A percentile compares a stretch with the other conserved stretches of the same genome.
These are phyloP conservation scores for Fraxinus americana DNA, from an alignment of 257 asterid species.

Conservation along the genomic window DNA sequence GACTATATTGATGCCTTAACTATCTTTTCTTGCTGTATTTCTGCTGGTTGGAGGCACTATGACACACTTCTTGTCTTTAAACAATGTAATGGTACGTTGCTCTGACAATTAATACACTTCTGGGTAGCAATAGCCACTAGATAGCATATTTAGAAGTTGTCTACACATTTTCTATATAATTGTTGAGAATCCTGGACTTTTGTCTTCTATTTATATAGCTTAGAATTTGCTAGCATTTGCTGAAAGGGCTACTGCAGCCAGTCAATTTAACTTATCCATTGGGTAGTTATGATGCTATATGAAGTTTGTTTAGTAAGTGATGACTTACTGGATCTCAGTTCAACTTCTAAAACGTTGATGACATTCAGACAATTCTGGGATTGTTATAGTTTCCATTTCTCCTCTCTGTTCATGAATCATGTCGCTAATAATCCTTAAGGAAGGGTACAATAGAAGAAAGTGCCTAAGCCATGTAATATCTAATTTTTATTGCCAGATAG, in stretches of 20 bases:
- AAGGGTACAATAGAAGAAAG: slow-evolving; percentile 5
- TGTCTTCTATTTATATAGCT: background rate
- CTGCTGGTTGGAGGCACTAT: background rate
- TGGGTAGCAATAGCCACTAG: background rate
- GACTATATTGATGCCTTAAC: background rate
- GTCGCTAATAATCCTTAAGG: slow-evolving; percentile 6
- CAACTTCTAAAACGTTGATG: background rate
- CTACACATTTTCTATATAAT: background rate
- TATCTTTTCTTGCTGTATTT: background rate
- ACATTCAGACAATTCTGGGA: background rate
- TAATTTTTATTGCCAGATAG: background rate
- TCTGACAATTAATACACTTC: background rate
- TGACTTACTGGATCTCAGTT: background rate
- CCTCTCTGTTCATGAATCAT: slow-evolving; percentile 5
- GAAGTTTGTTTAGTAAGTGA: background rate
- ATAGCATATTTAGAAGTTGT: background rate
- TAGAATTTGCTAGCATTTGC: background rate
- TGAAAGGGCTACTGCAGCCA: background rate
- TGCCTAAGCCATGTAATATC: background rate
- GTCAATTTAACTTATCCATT: background rate
- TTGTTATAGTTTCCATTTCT: slow-evolving; percentile 10
- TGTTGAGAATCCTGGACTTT: background rate
- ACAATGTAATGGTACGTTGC: background rate
- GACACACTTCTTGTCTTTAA: background rate
- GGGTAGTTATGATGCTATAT: background rate